These are phyloP conservation scores for Entonaema liquescens DNA, from an alignment of 495 filamentous ascomycete genomes.

Conservation along the genomic window DNA sequence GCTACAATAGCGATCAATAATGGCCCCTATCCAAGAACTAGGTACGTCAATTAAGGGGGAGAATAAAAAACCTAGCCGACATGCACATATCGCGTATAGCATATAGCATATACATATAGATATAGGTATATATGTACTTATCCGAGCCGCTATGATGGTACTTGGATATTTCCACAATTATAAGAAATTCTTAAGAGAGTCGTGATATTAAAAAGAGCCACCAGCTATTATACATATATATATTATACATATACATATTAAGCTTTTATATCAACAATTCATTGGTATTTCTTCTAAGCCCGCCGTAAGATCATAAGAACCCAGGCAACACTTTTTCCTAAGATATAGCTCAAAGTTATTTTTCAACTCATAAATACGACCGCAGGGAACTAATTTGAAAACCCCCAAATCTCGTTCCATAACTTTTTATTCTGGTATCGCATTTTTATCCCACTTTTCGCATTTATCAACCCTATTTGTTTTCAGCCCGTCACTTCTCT, in stretches of 20 bases:
- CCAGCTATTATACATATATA: conserved; percentile 21
- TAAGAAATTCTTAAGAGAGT: conserved; percentile 33
- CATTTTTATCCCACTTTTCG: background rate
- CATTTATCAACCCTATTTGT: background rate
- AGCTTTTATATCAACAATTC: background rate
- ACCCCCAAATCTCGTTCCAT: background rate
- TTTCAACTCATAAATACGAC: background rate
- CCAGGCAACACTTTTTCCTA: background rate
- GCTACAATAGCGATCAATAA: background rate
- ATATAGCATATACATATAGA: conserved; percentile 3
- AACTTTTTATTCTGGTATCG: background rate
- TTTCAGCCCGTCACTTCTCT: background rate
- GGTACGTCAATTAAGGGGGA: background rate
- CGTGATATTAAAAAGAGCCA: conserved; percentile 29
- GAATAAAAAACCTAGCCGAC: background rate
- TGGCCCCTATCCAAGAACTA: background rate
- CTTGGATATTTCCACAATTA: conserved; percentile 33
- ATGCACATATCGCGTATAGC: conserved; percentile 27
- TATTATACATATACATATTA: too few species aligned
- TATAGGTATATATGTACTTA: conserved; percentile 37
- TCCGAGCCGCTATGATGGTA: conserved; percentile 27
- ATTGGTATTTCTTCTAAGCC: background rate
- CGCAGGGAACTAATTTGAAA: too few species aligned
- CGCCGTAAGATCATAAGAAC: background rate
- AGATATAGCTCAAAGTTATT: conserved; percentile 29